phyloP scores from a whole-genome alignment of 768 basidiomycete genomes.

The Boletus fagicola region DNA sequence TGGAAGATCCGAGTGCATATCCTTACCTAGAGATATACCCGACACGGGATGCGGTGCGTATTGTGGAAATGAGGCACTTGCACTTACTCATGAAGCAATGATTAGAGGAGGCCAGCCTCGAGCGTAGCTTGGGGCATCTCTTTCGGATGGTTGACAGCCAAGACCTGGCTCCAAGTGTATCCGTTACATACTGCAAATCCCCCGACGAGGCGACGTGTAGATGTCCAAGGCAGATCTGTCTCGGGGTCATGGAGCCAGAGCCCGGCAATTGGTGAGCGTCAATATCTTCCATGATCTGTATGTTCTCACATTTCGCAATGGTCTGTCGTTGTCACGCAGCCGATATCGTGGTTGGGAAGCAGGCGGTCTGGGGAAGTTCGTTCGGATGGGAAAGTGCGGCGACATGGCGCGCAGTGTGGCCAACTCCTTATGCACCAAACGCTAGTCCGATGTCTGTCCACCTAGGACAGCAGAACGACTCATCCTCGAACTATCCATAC shows the following conservation, averaged over 20 bases:
- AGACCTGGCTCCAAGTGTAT: slow-evolving; percentile 21
- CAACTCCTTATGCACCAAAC: slow-evolving; percentile 2
- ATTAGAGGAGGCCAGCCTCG: slow-evolving; percentile 3
- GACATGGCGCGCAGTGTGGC: slow-evolving; percentile 23
- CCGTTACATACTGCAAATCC: slow-evolving; percentile 10
- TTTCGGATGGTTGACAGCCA: slow-evolving; percentile 21
- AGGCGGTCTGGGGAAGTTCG: slow-evolving; percentile 41
- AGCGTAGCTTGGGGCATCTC: slow-evolving; percentile 16
- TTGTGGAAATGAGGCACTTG: neutral
- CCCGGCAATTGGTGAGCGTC: slow-evolving; percentile 1
- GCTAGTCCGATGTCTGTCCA: neutral
- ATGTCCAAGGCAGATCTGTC: neutral
- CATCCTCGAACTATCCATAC: slow-evolving; percentile 23
- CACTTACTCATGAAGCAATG: slow-evolving; percentile 2
- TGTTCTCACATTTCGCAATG: slow-evolving; percentile 38
- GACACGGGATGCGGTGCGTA: slow-evolving; percentile 8
- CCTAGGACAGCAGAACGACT: slow-evolving; percentile 4
- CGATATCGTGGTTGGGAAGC: slow-evolving; percentile 40
- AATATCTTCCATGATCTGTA: neutral
- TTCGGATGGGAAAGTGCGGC: slow-evolving; percentile 18
- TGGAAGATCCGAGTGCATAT: slow-evolving; percentile 40
- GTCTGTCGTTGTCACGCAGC: slow-evolving; percentile 46
- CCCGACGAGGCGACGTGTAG: neutral
- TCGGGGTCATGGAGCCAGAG: neutral
- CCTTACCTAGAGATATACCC: slow-evolving; percentile 45